Evolutionary conservation across 257 asterid genomes (phyloP), one percentile per base, ranked within the genome.

Genomic region (Handroanthus guayacan): DNA sequence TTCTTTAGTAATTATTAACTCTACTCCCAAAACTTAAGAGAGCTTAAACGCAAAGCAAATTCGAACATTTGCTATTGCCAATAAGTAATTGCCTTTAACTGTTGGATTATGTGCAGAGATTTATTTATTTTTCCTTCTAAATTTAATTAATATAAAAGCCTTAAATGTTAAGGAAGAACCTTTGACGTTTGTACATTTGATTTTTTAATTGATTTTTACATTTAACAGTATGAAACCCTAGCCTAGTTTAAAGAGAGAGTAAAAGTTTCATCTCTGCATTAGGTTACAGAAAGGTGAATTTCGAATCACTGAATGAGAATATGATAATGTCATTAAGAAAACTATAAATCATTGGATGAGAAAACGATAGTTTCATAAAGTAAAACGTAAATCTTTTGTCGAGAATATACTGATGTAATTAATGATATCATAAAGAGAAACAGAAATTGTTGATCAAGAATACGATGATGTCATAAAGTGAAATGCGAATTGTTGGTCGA

Each of bases 1-100:
- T 58, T 64, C 67, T 18, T 56, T 13, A 54, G 54, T 64, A 72
- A 74, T 56, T 16, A 43, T 43, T 54, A 68, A 16, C 75, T 61
- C 45, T n/a, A 43, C 36, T 61, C 67, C 60, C 70, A 58, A 48
- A 63, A 68, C 67, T 18, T 67, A 52, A 45, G 67, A 74, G 73
- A 65, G 37, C 79, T 66, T 67, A 41, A 67, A 76, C 72, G 62
- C 75, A 48, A 47, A 71, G 80, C 70, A 72, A 81, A 17, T 69
- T 20, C 71, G 16, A 65, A 11, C 81, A 60, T 69, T 44, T 38
- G 52, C 39, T 71, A 6, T 58, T 71, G 63, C 69, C 36, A 31
- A 43, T 13, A 48, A 67, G 5, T 34, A 39, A 11, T 5, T 47
- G 7, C 7, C 13, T 51, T 51, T 63, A 5, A 2, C 10, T 51